Percentiles rank a stretch among this genome's conserved stretches.
phyloP scores from a whole-genome alignment of 257 asterid species.

The Orobanche coerulescens region DNA sequence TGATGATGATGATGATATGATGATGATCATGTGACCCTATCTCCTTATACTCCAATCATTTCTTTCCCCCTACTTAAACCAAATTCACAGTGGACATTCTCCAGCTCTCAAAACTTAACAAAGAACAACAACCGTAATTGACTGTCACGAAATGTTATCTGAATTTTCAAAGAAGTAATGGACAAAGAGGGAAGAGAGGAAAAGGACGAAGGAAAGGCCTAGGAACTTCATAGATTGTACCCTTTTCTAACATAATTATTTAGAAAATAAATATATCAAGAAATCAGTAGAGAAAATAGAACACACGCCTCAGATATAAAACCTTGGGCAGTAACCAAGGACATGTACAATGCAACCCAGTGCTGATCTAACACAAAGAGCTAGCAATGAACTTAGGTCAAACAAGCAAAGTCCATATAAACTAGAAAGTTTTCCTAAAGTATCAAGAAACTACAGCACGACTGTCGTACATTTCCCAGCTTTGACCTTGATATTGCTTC shows the following conservation, averaged over 20 bases:
- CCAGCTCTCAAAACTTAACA: constrained; percentile 13
- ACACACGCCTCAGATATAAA: constrained; percentile 15
- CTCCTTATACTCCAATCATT: neutral
- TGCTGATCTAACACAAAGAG: constrained; percentile 13
- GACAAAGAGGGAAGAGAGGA: constrained; percentile 10
- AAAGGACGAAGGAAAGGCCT: constrained; percentile 10
- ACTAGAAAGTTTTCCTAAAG: neutral
- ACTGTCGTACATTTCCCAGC: constrained; percentile 69
- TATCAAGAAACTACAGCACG: constrained; percentile 19
- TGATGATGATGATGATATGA: no score
- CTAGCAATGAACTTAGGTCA: constrained; percentile 14
- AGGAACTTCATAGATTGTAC: constrained; percentile 9
- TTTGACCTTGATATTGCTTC: constrained; percentile 89
- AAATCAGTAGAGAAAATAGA: constrained; percentile 10
- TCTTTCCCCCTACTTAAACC: neutral
- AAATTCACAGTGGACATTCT: neutral
- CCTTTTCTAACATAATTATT: constrained; percentile 10
- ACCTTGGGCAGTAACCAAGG: neutral
- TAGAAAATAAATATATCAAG: neutral
- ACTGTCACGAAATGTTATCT: constrained; percentile 6
- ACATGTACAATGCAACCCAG: constrained; percentile 1
- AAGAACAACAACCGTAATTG: neutral
- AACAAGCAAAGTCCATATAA: constrained; percentile 6
- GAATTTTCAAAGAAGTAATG: neutral
- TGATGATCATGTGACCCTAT: no score